These are phyloP conservation scores for Bassia scoparia DNA, from an alignment of 148 eudicot species.

Conservation along the genomic window DNA sequence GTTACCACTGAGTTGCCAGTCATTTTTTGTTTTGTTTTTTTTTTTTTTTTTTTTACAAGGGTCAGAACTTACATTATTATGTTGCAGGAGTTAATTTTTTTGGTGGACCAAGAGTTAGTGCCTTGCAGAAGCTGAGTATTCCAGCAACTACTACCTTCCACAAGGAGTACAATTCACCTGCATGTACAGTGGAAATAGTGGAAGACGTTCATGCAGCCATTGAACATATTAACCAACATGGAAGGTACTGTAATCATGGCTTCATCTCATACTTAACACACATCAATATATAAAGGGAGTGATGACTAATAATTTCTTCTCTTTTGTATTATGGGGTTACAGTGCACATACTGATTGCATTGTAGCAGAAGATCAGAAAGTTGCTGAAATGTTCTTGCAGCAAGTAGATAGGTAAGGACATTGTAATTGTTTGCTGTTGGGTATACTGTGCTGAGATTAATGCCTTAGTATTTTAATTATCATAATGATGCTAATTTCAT, in stretches of 20 bases:
- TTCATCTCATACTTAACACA: background rate
- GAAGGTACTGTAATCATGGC: slow-evolving; percentile 45
- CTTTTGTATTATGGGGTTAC: slow-evolving; percentile 26
- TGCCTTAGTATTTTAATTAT: background rate
- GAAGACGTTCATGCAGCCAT: slow-evolving; percentile 86
- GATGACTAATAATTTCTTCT: background rate
- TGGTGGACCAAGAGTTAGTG: slow-evolving; percentile 82
- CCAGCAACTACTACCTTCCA: slow-evolving; percentile 67
- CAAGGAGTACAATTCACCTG: slow-evolving; percentile 77
- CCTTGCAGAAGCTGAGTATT: slow-evolving; percentile 46
- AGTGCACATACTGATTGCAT: slow-evolving; percentile 93
- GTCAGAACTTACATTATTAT: slow-evolving; percentile 15
- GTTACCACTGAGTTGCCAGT: background rate
- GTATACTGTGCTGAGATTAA: background rate
- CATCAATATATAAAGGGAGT: background rate
- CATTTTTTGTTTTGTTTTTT: too few species aligned
- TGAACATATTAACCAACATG: slow-evolving; percentile 85
- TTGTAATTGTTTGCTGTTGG: background rate
- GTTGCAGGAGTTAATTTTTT: slow-evolving; percentile 61
- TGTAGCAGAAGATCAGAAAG: slow-evolving; percentile 67
- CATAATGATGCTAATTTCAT: background rate
- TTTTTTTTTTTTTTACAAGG: background rate
- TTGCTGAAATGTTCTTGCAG: slow-evolving; percentile 62
- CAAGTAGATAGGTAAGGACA: slow-evolving; percentile 81
- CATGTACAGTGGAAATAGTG: slow-evolving; percentile 90